Base-by-base conservation (phyloP, 768 basidiomycete species). In the Postia placenta region DNA sequence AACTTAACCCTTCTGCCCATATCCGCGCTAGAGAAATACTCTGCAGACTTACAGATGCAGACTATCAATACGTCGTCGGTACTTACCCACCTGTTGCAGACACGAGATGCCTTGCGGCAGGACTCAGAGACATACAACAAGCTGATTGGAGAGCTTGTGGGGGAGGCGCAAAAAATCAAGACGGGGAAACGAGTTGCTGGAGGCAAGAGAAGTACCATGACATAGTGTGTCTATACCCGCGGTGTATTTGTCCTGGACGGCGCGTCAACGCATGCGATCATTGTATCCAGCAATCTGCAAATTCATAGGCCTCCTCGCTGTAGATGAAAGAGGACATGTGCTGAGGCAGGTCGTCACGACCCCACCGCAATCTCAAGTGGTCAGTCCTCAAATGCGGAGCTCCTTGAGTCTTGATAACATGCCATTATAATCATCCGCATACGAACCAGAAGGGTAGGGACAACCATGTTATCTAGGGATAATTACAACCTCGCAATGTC, bases 101-200 rank as follows among this genome's bases (percentile, higher is more conserved):
- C 79, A 33, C 77, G 83, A 50, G 91, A 92, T 54, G 79, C 84
- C 27, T 63, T 91, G 51, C 87, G 91, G 64, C 90, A 92, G 67
- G 88, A 90, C 62, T 85, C 83, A 30, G 86, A 96, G 70, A 87
- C 83, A 23, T 92, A 92, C 60, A 94, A 96, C 65, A 85, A 82
- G 14, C 73, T 93, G 49, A 96, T 96, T 51, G 93, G 85, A 23
- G 92, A 92, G 62, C 71, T 96, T 43, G 91, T 96, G n/a, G 82
- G 82, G 37, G 91, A 95, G 65, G 92, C 93, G 27, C 88, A 90
- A 62, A 90, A 87, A 66, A 74, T 82, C 47, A 89, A 87, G 60
- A 79, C 79, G 5, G 79, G 79, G 14, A 87, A 83, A 44, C 59
- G 56, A 20, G 25, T 42, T 19, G 56, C 11, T 5, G 45, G 45